Conservation (phyloP, 2,329 filamentous ascomycete genomes). For the Ascochyta koolunga region DNA sequence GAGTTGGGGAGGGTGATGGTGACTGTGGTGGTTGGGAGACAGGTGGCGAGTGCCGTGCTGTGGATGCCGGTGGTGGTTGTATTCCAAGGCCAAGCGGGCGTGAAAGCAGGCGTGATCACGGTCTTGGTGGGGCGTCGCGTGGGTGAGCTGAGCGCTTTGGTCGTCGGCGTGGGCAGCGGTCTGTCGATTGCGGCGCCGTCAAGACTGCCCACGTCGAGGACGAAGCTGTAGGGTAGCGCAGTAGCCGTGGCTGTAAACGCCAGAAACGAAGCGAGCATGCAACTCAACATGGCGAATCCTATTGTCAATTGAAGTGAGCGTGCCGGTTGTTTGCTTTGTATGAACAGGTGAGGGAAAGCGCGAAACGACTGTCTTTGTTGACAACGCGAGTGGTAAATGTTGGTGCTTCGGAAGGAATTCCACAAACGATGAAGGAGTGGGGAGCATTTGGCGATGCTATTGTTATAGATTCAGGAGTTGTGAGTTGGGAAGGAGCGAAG, state of each 20-base stretch:
- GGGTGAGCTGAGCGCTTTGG: neutral
- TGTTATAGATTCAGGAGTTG: neutral
- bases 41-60: neutral
- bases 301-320: neutral
- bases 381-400: neutral
- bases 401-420: neutral
- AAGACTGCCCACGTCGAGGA: constrained; percentile 3
- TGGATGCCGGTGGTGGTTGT: neutral
- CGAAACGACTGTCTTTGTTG: neutral
- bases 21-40: constrained; percentile 1
- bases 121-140: neutral
- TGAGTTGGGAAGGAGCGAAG: neutral
- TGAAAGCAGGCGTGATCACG: too few species aligned
- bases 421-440: neutral
- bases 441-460: neutral
- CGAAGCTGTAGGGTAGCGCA: constrained; percentile 3
- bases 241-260: neutral
- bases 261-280: neutral
- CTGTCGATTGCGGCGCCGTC: neutral
- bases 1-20: constrained; percentile 1
- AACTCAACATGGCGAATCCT: neutral
- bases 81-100: neutral
- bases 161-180: neutral
- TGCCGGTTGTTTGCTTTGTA: neutral
- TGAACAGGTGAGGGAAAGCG: neutral